Evolutionary conservation across 371 early-diverging fungal species (phyloP).

Genomic region (Conidiobolus incongruus): DNA sequence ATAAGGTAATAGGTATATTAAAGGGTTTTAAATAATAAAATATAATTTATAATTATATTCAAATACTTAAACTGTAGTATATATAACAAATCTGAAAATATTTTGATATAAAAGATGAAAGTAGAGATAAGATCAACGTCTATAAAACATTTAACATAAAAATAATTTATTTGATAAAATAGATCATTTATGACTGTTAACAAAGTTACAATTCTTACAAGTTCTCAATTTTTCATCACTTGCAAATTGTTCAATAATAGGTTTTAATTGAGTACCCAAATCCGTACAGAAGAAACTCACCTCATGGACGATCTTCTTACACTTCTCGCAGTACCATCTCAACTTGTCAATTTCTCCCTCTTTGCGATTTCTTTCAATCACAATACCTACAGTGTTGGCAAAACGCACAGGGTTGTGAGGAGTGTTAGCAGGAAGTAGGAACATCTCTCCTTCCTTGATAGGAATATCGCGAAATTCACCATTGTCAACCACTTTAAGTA

Average conservation of each 20-base stretch:
- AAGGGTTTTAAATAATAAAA: too few species aligned
- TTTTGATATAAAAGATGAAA: too few species aligned
- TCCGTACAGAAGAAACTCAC: conserved; percentile 73
- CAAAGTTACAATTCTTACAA: conserved; percentile 59
- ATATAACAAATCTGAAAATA: too few species aligned
- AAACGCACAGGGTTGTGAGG: conserved; percentile 91
- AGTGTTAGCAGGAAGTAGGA: conserved; percentile 67
- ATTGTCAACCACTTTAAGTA: conserved; percentile 63
- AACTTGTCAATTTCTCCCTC: conserved; percentile 51
- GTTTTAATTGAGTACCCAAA: conserved; percentile 74
- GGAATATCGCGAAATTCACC: conserved; percentile 55
- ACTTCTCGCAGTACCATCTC: conserved; percentile 87
- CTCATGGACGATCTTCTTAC: conserved; percentile 61
- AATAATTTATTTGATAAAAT: too few species aligned
- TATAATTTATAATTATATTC: too few species aligned
- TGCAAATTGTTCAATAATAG: conserved; percentile 67
- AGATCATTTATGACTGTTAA: too few species aligned
- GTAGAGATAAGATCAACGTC: too few species aligned
- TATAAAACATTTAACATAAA: too few species aligned
- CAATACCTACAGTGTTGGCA: conserved; percentile 80
- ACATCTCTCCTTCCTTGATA: conserved; percentile 86
- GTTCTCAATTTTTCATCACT: conserved; percentile 30
- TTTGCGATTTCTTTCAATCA: conserved; percentile 68
- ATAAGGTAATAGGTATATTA: too few species aligned
- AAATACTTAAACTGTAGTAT: too few species aligned